These are phyloP conservation scores for Tillandsia fasciculata DNA, from an alignment of 176 grass and related monocot species.

Conservation along the genomic window DNA sequence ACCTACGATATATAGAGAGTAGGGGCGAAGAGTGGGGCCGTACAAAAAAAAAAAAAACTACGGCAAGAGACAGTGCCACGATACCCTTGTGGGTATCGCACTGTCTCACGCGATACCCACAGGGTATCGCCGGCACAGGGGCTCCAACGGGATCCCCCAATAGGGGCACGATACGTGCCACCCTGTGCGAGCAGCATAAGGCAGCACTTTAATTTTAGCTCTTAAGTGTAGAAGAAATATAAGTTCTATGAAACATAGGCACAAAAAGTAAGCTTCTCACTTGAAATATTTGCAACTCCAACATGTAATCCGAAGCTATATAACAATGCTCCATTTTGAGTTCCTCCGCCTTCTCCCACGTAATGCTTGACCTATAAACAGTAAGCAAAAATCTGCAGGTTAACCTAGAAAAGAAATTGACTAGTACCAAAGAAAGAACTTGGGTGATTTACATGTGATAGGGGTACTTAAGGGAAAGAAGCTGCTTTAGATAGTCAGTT, in stretches of 20 bases:
- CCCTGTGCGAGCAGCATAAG: too few species aligned
- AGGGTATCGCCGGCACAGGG: too few species aligned
- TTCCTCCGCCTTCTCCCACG: slow-evolving; percentile 91
- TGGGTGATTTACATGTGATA: slow-evolving; percentile 61
- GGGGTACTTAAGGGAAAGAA: slow-evolving; percentile 93
- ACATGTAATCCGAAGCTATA: slow-evolving; percentile 59
- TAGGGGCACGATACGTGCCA: too few species aligned
- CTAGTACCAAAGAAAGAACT: slow-evolving; percentile 24
- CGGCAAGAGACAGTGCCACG: too few species aligned
- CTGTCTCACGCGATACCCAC: too few species aligned
- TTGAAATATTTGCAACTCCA: slow-evolving; percentile 85
- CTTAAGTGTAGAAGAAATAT: not conserved
- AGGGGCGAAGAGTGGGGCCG: too few species aligned
- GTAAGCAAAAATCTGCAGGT: slow-evolving; percentile 14
- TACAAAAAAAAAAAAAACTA: too few species aligned
- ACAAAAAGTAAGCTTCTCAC: slow-evolving; percentile 14
- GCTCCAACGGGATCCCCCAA: too few species aligned
- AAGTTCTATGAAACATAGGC: not conserved
- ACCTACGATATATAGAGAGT: too few species aligned
- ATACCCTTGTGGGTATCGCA: too few species aligned
- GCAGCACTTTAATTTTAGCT: not conserved
- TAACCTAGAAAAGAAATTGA: slow-evolving; percentile 16
- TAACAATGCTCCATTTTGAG: slow-evolving; percentile 96
- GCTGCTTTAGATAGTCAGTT: slow-evolving; percentile 92
- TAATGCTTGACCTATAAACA: slow-evolving; percentile 69